phyloP scores from a whole-genome alignment of 164 flowering plant species.

The Taxillus chinensis region DNA sequence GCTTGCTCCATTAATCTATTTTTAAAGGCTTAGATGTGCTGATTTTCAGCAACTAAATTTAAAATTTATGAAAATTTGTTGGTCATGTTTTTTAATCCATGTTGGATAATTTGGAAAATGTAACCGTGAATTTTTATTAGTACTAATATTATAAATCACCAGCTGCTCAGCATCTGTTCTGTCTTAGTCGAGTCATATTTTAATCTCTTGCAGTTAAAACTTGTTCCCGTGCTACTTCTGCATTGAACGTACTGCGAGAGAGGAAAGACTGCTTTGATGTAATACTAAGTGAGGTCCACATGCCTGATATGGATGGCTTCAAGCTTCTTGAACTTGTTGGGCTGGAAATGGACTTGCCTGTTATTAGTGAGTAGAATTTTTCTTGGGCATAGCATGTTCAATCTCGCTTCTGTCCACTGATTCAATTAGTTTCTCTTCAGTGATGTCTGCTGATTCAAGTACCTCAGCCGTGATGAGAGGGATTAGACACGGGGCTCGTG shows the following conservation, averaged over 20 bases:
- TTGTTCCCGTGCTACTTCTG: constrained; percentile 60
- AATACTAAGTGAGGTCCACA: constrained; percentile 81
- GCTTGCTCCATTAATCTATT: no score
- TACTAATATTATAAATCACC: no score
- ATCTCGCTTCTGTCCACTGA: background rate
- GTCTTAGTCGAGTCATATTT: background rate
- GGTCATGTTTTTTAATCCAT: no score
- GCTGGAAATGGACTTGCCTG: constrained; percentile 87
- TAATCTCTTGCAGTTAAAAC: constrained; percentile 53
- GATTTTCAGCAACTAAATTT: no score
- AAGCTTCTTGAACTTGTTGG: constrained; percentile 85
- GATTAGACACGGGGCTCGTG: constrained; percentile 82
- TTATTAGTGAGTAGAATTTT: constrained; percentile 58
- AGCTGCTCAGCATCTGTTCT: no score
- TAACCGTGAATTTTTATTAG: no score
- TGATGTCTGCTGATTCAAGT: constrained; percentile 85
- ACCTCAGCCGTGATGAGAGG: constrained; percentile 69
- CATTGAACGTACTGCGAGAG: constrained; percentile 61
- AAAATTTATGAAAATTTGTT: no score
- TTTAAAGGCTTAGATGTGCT: no score
- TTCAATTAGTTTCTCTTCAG: constrained; percentile 25
- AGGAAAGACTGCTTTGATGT: constrained; percentile 70
- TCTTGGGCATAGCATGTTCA: constrained; percentile 2
- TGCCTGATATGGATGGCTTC: constrained; percentile 95
- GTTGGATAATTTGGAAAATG: no score